Evolutionary conservation across 2,329 filamentous ascomycete genomes (phyloP).

Genomic region (Fusarium humuli): DNA sequence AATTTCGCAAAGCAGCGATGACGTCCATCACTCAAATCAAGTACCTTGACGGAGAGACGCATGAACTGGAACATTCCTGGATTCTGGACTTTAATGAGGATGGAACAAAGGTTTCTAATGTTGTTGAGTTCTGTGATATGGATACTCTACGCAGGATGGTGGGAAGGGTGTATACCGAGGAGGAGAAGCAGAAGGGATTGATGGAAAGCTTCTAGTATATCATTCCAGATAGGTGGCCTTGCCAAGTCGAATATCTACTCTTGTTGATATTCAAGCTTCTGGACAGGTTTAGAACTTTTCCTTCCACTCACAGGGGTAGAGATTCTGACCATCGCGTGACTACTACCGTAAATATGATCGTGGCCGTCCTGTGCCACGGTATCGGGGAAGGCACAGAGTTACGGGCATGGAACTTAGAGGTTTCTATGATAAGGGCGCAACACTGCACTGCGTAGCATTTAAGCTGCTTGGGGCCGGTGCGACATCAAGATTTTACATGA

Average conservation of each 20-base stretch:
- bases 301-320: background rate
- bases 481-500: accelerated
- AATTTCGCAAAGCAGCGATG: constrained; percentile 4
- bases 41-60: constrained; percentile 7
- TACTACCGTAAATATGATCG: too few relatives aligned
- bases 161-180: background rate
- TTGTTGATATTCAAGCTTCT: too few relatives aligned
- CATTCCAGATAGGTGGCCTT: too few relatives aligned
- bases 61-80: constrained; percentile 25
- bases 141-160: constrained; percentile 15
- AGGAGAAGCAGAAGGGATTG: background rate
- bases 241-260: accelerated
- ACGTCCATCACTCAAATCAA: constrained; percentile 9
- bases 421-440: background rate
- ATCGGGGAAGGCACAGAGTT: too few relatives aligned
- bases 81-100: constrained; percentile 16
- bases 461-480: background rate
- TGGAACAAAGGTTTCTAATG: constrained; percentile 17
- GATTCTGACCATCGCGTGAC: too few relatives aligned
- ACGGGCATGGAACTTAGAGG: accelerated
- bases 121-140: constrained; percentile 33
- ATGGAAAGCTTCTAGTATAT: background rate
- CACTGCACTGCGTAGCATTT: accelerated
- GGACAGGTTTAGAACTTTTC: accelerated
- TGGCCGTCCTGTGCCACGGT: background rate